Percentiles rank a stretch among this genome's conserved stretches.
These are phyloP conservation scores for Gaultheria prostrata DNA, from an alignment of 148 eudicot species.

Conservation along the genomic window DNA sequence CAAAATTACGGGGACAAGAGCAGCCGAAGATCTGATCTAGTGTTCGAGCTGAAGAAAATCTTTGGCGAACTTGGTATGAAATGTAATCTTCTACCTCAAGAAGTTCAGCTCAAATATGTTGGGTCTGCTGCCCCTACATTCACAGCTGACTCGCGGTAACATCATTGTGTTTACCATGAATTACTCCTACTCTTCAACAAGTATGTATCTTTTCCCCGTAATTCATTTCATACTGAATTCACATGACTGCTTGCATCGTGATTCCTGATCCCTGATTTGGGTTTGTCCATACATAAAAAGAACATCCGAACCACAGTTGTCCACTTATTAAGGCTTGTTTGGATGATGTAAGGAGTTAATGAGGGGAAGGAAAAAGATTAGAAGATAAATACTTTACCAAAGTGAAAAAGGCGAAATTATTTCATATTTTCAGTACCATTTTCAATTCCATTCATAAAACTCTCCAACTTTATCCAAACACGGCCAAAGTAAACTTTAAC, in stretches of 20 bases:
- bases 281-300: background rate
- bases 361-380: background rate
- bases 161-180: background rate
- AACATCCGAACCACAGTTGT: background rate
- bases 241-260: background rate
- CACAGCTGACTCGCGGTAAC: constrained; percentile 13
- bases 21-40: constrained; percentile 58
- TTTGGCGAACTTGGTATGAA: constrained; percentile 61
- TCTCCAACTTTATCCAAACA: background rate
- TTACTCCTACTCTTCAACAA: background rate
- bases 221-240: background rate
- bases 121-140: constrained; percentile 33
- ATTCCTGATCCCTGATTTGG: background rate
- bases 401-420: background rate
- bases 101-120: constrained; percentile 48
- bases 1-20: constrained; percentile 57
- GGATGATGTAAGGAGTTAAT: background rate
- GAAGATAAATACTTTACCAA: background rate
- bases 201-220: background rate
- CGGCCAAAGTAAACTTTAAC: background rate
- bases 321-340: background rate
- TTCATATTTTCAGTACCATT: background rate
- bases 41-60: constrained; percentile 68
- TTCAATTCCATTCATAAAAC: background rate
- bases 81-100: constrained; percentile 70